Conservation (phyloP, 2,329 filamentous ascomycete genomes). For the Mariannaea elegans region DNA sequence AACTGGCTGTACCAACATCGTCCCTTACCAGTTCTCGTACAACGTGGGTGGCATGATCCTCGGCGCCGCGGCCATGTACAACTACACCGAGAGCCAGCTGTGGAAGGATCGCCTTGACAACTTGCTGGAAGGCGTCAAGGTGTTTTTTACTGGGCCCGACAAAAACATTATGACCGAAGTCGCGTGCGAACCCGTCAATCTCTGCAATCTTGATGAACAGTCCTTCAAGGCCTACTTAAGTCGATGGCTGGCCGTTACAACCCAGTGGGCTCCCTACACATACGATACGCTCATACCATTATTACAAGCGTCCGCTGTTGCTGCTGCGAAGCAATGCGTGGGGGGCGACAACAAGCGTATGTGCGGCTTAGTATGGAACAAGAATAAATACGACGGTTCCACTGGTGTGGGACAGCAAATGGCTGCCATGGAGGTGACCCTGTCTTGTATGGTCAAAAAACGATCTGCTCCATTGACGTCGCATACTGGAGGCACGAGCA, state of each 20-base stretch:
- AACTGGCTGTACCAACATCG: conserved; percentile 65
- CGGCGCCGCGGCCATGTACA: conserved; percentile 75
- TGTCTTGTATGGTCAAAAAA: conserved; percentile 65
- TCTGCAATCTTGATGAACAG: conserved; percentile 69
- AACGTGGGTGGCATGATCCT: conserved; percentile 73
- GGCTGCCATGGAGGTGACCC: conserved; percentile 71
- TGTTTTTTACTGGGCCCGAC: conserved; percentile 64
- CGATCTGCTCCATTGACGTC: conserved; percentile 55
- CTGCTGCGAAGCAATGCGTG: conserved; percentile 65
- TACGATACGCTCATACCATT: conserved; percentile 60
- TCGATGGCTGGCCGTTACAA: conserved; percentile 69
- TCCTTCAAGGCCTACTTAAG: conserved; percentile 72
- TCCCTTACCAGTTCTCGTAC: conserved; percentile 74
- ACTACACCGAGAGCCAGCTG: conserved; percentile 59
- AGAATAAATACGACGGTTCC: conserved; percentile 64
- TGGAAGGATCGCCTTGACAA: conserved; percentile 69
- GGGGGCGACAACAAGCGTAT: conserved; percentile 65
- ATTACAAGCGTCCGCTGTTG: conserved; percentile 63
- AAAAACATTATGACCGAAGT: conserved; percentile 70
- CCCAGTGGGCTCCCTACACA: conserved; percentile 71
- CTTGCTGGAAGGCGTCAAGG: conserved; percentile 60
- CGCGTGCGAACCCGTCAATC: conserved; percentile 68
- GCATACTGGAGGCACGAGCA: conserved; percentile 66
- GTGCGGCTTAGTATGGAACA: conserved; percentile 69
- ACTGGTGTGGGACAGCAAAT: conserved; percentile 76